Evolutionary conservation across 495 filamentous ascomycete genomes (phyloP).

Genomic region (Articulospora tetracladia): DNA sequence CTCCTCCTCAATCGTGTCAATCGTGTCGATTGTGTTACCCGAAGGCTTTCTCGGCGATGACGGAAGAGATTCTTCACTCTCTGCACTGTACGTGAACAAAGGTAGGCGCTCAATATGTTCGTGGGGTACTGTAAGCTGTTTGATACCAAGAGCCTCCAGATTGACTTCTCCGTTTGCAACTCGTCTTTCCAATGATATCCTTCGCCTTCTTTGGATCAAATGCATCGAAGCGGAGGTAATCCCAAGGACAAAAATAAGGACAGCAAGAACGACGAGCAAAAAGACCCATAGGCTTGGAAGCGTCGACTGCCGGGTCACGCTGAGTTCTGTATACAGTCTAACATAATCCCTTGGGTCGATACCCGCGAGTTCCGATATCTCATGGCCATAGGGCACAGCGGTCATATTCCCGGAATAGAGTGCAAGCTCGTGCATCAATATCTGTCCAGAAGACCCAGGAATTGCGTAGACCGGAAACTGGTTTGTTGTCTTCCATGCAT

Average conservation of each 20-base stretch:
- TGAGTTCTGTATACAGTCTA: constrained; percentile 44
- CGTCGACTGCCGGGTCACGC: constrained; percentile 31
- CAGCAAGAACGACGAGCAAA: constrained; percentile 71
- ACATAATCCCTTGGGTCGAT: constrained; percentile 57
- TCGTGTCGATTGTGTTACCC: constrained; percentile 20
- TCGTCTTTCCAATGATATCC: constrained; percentile 59
- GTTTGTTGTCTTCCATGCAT: constrained; percentile 58
- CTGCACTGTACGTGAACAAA: constrained; percentile 60
- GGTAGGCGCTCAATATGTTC: constrained; percentile 68
- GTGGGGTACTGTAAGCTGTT: constrained; percentile 64
- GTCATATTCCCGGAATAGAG: constrained; percentile 71
- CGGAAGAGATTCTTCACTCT: constrained; percentile 11
- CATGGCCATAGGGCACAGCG: constrained; percentile 50
- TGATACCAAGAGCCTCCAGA: constrained; percentile 75
- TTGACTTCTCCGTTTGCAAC: constrained; percentile 74
- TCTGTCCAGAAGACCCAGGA: constrained; percentile 56
- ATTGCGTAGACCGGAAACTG: constrained; percentile 83
- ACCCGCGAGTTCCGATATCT: constrained; percentile 54
- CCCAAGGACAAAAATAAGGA: constrained; percentile 62
- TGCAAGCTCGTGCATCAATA: constrained; percentile 67
- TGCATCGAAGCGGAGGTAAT: constrained; percentile 70
- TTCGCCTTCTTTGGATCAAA: constrained; percentile 62
- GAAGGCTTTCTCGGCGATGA: constrained; percentile 16
- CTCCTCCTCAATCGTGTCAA: background rate
- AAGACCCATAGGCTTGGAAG: constrained; percentile 80